A percentile compares a stretch with the other conserved stretches of the same genome.
These are phyloP conservation scores for Candida ipomoeae DNA, from an alignment of 805 yeast genomes.

Conservation along the genomic window DNA sequence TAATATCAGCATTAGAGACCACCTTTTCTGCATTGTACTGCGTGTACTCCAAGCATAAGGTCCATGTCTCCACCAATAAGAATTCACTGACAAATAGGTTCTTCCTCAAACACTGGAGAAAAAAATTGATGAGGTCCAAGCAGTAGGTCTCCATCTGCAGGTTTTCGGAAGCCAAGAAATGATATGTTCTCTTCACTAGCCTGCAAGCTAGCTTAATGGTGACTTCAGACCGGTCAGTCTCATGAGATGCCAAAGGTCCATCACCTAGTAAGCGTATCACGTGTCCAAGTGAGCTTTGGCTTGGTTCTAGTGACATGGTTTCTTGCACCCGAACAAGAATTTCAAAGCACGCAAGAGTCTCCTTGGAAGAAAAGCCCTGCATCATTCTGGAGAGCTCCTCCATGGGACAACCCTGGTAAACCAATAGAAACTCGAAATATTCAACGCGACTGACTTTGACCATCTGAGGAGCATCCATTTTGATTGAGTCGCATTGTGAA, in stretches of 20 bases:
- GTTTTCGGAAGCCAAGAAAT: neutral
- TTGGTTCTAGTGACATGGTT: neutral
- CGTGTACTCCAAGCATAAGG: constrained; percentile 27
- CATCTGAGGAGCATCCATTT: neutral
- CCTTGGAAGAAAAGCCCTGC: neutral
- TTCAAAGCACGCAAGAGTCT: neutral
- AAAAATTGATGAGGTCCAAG: constrained; percentile 46
- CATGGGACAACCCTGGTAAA: constrained; percentile 2
- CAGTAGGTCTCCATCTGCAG: constrained; percentile 32
- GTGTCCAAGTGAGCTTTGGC: neutral
- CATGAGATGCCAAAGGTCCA: constrained; percentile 23
- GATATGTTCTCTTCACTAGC: constrained; percentile 1
- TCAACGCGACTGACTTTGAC: neutral
- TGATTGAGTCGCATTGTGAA: neutral
- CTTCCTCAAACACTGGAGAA: constrained; percentile 38
- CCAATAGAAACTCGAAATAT: constrained; percentile 10
- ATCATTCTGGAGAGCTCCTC: neutral
- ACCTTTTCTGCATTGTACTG: constrained; percentile 22
- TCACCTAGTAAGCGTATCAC: constrained; percentile 31
- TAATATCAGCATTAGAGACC: constrained; percentile 16
- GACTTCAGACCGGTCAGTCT: constrained; percentile 38
- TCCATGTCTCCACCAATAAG: constrained; percentile 28
- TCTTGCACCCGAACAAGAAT: neutral
- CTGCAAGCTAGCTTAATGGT: constrained; percentile 30
- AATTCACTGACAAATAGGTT: constrained; percentile 37